phyloP scores from a whole-genome alignment of 2,329 filamentous ascomycete species.

The Talaromyces sp. region DNA sequence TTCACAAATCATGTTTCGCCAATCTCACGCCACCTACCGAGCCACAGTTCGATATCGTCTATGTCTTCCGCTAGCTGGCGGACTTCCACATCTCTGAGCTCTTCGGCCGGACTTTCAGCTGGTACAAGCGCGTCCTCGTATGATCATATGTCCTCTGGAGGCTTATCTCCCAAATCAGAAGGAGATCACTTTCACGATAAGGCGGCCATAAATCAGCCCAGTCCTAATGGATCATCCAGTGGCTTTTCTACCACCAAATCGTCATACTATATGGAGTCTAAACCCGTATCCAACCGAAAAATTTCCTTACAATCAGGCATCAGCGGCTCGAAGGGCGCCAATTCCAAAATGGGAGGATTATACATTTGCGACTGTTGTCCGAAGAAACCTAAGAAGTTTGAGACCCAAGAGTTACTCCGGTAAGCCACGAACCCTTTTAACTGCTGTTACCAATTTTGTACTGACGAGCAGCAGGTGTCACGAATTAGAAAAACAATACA shows the following conservation, averaged over 20 bases:
- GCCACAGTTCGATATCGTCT: constrained; percentile 64
- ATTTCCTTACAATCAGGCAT: constrained; percentile 43
- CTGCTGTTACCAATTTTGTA: not conserved
- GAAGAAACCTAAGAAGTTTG: constrained; percentile 95
- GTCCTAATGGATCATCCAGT: constrained; percentile 46
- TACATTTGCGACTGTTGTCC: constrained; percentile 92
- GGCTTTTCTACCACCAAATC: constrained; percentile 29
- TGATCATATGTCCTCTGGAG: constrained; percentile 61
- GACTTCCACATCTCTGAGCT: constrained; percentile 49
- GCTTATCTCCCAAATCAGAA: constrained; percentile 59
- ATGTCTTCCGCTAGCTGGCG: constrained; percentile 61
- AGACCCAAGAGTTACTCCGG: constrained; percentile 78
- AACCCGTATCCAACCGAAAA: constrained; percentile 46
- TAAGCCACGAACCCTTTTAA: constrained; percentile 50
- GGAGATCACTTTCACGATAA: constrained; percentile 55
- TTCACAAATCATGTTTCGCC: constrained; percentile 56
- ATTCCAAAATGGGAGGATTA: constrained; percentile 37
- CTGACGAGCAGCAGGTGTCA: constrained; percentile 61
- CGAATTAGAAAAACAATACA: constrained; percentile 94
- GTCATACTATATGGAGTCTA: constrained; percentile 41
- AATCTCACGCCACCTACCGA: constrained; percentile 54
- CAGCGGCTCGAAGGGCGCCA: not conserved
- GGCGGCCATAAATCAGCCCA: constrained; percentile 46
- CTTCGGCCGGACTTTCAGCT: constrained; percentile 57
- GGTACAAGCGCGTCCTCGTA: constrained; percentile 62